Base-by-base conservation (phyloP, 1,284 basidiomycete genomes). In the Cystobasidium slooffiae region DNA sequence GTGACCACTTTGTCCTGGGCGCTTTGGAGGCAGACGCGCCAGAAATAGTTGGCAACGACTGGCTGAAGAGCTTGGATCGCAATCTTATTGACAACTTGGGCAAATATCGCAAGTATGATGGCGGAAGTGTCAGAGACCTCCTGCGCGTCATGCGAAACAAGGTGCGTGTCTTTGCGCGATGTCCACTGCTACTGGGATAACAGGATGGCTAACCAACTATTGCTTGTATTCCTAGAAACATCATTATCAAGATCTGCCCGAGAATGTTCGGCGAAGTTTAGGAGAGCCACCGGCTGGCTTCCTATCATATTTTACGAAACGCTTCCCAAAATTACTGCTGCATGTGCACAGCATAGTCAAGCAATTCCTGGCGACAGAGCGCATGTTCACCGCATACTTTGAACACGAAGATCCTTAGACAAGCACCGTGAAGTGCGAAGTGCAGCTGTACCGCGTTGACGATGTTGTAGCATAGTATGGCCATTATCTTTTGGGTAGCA, bases 51-150 rank as follows among this genome's bases (percentile, higher is more conserved):
- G 78, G 79, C 49, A 81, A 81, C 75, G 95, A 98, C 82, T 99
- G 96, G 96, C 89, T 91, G 77, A 83, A 88, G 10, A 87, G 77
- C 53, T 86, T 98, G 66, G 96, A 99, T 85, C 91, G 89, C 79
- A 85, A 90, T 16, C 94, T 99, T 82, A 88, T 95, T 68, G 93
- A 96, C 68, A 97, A 94, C 80, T 83, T 99, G 64, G 94, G 95
- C 75, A 98, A 98, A 83, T 98, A 94, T 84, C 86, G 94, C 79
- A 95, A 98, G 83, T 99, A 99, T 82, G 94, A 98, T 81, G 91
- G 91, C 24, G 85, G 86, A 79, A 92, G 90, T 55, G 91, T 99
- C 6, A 91, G 97, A 78, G 97, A 99, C 83, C 84, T 99, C 24
- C 82, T 99, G 67, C 87, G 96, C 58, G 97, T 95, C 0, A 84